These are phyloP conservation scores for Plasmodium coatneyi DNA, from an alignment of 169 alveolate genomes.

Conservation along the genomic window DNA sequence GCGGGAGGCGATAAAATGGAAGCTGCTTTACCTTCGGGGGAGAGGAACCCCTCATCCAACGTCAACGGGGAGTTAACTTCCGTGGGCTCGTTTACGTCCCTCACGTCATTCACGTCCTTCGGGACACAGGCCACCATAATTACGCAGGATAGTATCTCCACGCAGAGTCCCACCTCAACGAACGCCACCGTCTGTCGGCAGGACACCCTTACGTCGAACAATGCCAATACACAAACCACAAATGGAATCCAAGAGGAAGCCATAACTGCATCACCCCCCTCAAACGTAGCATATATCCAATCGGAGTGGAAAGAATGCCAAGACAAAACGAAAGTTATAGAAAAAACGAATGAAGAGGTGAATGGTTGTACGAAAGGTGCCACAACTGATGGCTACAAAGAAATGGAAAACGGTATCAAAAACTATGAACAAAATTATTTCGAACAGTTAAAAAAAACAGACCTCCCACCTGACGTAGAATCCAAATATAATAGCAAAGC, in stretches of 20 bases:
- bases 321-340: not conserved
- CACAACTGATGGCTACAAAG: not conserved
- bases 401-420: conserved; percentile 1
- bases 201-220: not conserved
- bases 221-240: not conserved
- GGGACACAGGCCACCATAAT: not conserved
- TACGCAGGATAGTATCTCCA: not conserved
- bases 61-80: not conserved
- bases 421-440: not conserved
- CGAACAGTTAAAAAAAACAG: not conserved
- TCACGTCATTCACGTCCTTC: not conserved
- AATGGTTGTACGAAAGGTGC: not conserved
- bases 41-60: not conserved
- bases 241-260: not conserved
- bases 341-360: not conserved
- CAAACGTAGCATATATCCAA: not conserved
- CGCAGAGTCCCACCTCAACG: not conserved
- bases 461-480: not conserved
- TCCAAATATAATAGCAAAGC: not conserved
- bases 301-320: not conserved
- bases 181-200: not conserved
- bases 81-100: not conserved
- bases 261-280: not conserved
- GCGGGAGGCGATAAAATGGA: not conserved
- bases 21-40: not conserved